Evolutionary conservation across 208 protist genomes (phyloP), one percentile per base, ranked within the genome.

Genomic region (Plasmodiophora brassicae): DNA sequence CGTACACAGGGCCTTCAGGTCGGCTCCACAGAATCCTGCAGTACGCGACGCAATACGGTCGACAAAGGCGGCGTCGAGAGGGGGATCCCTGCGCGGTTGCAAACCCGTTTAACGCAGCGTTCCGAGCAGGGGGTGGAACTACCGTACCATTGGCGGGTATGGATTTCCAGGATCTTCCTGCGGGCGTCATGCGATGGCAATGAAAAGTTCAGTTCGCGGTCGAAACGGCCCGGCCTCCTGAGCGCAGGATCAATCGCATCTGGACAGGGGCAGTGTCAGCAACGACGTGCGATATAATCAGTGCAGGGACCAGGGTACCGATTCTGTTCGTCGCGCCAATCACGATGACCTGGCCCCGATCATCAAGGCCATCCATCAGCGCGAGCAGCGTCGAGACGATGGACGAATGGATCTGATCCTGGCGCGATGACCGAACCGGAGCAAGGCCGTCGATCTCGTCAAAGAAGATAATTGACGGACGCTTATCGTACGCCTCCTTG

Each of bases 381-480:
- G 94, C 93, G 57, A 96, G 90, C 35, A 96, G 85, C 14, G 93
- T 94, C 0, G 87, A 92, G n/a, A 95, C 93, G 83, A 96, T 93
- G 0, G 89, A 95, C 20, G 87, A 87, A 72, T 94, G 90, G 72
- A 94, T 93, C 35, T 93, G 90, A 88, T 88, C 86, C 44, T 88
- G 86, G n/a, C 91, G 50, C 5, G 90, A 90, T 0, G 90, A 90
- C 39, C 94, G 90, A 1, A 95, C 92, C 20, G 94, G 94, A 10
- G 94, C 94, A 14, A 96, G 90, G 0, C 94, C 94, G 88, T 96
- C 94, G 46, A 96, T 93, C 90, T 97, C 95, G 87, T 97, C 95
- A 91, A 97, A 97, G 89, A 97, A 96, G 1, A 97, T 96, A 46
- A 97, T 96, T n/a, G 94, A 90, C 10, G 95, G 95, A 85, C 89